Evolutionary conservation across 1,139 yeast genomes (phyloP).

Genomic region (Magnusiomyces ingens): DNA sequence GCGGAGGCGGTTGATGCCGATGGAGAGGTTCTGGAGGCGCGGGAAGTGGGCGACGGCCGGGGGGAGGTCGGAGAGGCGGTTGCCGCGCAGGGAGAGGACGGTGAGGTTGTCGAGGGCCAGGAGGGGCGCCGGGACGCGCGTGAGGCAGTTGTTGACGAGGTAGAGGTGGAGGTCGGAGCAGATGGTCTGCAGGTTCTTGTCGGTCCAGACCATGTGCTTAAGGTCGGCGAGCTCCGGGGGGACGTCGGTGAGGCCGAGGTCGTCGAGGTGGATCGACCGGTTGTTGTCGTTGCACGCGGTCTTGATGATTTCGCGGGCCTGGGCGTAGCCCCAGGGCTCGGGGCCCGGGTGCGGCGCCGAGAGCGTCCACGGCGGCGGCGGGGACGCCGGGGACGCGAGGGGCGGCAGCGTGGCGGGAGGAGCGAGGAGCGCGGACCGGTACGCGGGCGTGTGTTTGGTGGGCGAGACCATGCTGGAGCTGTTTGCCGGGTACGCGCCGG

Average conservation of each 20-base stretch:
- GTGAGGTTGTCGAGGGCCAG: constrained; percentile 46
- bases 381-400: too few species aligned
- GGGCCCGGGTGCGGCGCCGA: neutral
- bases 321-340: too few species aligned
- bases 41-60: constrained; percentile 43
- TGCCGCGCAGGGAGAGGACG: constrained; percentile 50
- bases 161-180: constrained; percentile 29
- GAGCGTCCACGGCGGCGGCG: neutral
- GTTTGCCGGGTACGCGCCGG: too few species aligned
- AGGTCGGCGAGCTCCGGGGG: constrained; percentile 24
- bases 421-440: too few species aligned
- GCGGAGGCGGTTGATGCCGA: constrained; percentile 46
- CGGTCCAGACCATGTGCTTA: constrained; percentile 11
- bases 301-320: constrained; percentile 9
- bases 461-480: too few species aligned
- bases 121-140: constrained; percentile 44
- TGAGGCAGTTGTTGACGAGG: constrained; percentile 46
- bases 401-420: too few species aligned
- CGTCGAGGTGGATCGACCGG: constrained; percentile 21
- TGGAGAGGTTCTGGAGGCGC: constrained; percentile 43
- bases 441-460: too few species aligned
- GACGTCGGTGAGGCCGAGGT: constrained; percentile 27
- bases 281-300: constrained; percentile 5
- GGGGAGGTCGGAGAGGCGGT: constrained; percentile 45
- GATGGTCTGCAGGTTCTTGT: constrained; percentile 8